Evolutionary conservation across 179 eudicot species (phyloP).

Genomic region (Nepenthes alata): DNA sequence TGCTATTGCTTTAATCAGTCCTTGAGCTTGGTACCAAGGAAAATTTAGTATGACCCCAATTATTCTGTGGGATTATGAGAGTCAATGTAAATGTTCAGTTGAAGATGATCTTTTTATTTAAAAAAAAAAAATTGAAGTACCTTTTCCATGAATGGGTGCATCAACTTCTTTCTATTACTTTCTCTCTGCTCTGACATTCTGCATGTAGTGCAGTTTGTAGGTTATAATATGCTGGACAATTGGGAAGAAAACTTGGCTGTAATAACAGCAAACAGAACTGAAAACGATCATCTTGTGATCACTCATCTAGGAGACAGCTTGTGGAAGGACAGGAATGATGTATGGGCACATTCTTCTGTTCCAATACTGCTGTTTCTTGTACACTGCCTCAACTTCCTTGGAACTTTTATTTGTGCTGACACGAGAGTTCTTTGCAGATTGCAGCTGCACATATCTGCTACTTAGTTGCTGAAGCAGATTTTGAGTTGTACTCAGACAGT

Average conservation of each 20-base stretch:
- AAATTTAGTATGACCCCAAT: not conserved
- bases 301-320: constrained; percentile 90
- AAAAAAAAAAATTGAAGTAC: no score
- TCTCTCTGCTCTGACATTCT: not conserved
- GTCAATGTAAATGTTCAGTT: no score
- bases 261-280: constrained; percentile 87
- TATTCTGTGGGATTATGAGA: no score
- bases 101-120: no score
- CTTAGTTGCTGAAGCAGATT: constrained; percentile 79
- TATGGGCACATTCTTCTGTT: constrained; percentile 25
- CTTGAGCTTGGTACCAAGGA: not conserved
- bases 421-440: constrained; percentile 31
- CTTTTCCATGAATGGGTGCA: not conserved
- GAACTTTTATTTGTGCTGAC: constrained; percentile 5
- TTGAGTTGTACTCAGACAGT: constrained; percentile 72
- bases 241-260: constrained; percentile 97
- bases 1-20: no score
- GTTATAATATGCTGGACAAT: constrained; percentile 59
- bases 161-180: not conserved
- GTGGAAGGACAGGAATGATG: constrained; percentile 76
- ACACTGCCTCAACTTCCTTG: not conserved
- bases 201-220: constrained; percentile 22
- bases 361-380: not conserved
- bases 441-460: constrained; percentile 93
- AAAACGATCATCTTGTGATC: constrained; percentile 86